Evolutionary conservation across 257 asterid genomes (phyloP), one percentile per base, ranked within the genome.

Genomic region (Ehretia macrophylla): DNA sequence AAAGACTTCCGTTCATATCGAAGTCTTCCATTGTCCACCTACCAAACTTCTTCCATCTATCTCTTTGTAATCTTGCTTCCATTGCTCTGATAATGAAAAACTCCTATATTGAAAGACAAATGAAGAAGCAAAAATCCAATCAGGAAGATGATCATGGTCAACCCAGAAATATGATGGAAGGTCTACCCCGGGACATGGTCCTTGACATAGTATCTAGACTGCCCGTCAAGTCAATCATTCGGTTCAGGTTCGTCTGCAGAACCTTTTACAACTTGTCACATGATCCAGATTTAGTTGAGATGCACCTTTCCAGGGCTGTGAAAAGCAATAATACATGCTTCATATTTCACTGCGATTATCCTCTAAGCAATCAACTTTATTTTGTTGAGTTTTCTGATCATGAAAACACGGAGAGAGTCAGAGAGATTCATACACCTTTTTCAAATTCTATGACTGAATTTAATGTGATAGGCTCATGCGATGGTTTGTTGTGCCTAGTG

Each of bases 191-290:
- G 1, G 85, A 78, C 40, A 46, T 65, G 22, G 56, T 63, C 62
- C 53, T 76, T 0, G 79, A 78, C 17, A 78, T 75, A 54, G 65
- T 81, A 20, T 75, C 75, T 16, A 70, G 87, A 68, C 82, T 81
- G 16, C 82, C 80, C 11, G 54, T 68, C 55, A 69, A 71, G n/a
- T 75, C 80, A 46, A 74, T 81, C 40, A 40, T 72, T 45, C 78
- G 62, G 46, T 67, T 69, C 71, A 77, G 75, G 63, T 73, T 78
- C 47, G 70, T 62, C 0, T 73, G 75, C 54, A 54, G 58, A 53
- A 66, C 75, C 27, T 70, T 55, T 65, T 51, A 67, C 12, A 38
- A 62, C 17, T 49, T 78, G 17, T 62, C 74, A 17, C 63, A 20
- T 14, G 67, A 82, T 42, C 71, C 73, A 17, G 46, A 68, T 17